phyloP scores from a whole-genome alignment of 345 rosid genomes.

The Pelargonium nanum region DNA sequence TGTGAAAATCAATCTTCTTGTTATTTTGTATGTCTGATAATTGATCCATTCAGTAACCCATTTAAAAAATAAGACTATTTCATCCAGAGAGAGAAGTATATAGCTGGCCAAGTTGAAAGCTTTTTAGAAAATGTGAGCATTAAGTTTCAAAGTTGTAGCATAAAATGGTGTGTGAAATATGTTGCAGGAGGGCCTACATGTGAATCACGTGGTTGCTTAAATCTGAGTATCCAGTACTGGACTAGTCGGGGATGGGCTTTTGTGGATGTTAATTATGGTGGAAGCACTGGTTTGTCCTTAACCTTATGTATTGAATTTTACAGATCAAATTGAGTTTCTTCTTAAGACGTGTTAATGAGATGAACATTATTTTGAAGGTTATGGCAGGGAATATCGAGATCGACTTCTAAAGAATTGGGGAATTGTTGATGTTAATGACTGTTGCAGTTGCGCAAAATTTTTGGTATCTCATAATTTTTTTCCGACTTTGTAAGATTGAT shows the following conservation, averaged over 20 bases:
- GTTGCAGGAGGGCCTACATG: slow-evolving; percentile 87
- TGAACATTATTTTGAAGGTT: slow-evolving; percentile 42
- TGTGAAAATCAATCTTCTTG: not conserved
- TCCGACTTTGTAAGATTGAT: slow-evolving; percentile 4
- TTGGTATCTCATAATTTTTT: slow-evolving; percentile 39
- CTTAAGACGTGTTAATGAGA: slow-evolving; percentile 10
- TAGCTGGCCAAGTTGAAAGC: too few species aligned
- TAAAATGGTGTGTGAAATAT: not conserved
- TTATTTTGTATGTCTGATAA: too few species aligned
- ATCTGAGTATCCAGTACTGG: slow-evolving; percentile 80
- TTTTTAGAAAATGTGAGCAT: too few species aligned
- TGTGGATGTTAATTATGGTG: slow-evolving; percentile 95
- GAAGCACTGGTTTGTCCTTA: slow-evolving; percentile 85
- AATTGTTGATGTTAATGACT: slow-evolving; percentile 88
- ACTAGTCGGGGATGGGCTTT: slow-evolving; percentile 98
- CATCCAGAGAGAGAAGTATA: not conserved
- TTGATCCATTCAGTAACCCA: not conserved
- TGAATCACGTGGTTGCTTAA: slow-evolving; percentile 67
- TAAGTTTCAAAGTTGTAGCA: too few species aligned
- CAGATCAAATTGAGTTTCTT: not conserved
- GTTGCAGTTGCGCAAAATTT: slow-evolving; percentile 85
- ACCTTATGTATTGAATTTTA: not conserved
- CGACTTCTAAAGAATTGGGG: slow-evolving; percentile 75
- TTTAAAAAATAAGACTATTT: not conserved
- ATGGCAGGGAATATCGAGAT: slow-evolving; percentile 89